Evolutionary conservation across 257 asterid genomes (phyloP).

Genomic region (Scutellaria baicalensis): DNA sequence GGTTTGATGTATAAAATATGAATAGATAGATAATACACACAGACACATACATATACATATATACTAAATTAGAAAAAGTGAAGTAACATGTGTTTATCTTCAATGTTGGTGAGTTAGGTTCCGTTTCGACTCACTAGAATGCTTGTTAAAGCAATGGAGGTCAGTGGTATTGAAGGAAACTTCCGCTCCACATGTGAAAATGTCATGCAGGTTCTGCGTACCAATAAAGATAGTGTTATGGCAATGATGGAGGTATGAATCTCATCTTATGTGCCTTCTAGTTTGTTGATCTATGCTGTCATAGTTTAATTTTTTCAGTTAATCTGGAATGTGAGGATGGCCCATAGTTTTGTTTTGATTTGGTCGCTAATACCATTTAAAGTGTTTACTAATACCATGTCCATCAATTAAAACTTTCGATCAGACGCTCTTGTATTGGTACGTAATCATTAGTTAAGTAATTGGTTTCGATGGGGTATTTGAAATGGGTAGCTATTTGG

Average conservation of each 20-base stretch:
- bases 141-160: conserved; percentile 99
- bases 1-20: background rate
- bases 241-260: conserved; percentile 98
- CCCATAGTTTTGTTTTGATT: background rate
- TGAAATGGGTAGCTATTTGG: background rate
- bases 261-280: background rate
- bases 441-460: background rate
- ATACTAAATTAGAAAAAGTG: background rate
- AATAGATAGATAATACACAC: background rate
- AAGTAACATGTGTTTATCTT: background rate
- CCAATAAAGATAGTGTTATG: conserved; percentile 95
- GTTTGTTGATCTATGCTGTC: background rate
- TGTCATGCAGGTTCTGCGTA: conserved; percentile 96
- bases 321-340: background rate
- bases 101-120: conserved; percentile 48
- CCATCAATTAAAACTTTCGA: no score
- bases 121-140: conserved; percentile 98
- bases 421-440: no score
- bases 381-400: no score
- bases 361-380: no score
- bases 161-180: conserved; percentile 98
- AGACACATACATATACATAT: background rate
- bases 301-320: background rate
- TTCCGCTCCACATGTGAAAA: conserved; percentile 95
- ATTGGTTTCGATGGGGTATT: background rate